Base-by-base conservation (phyloP, 2,329 filamentous ascomycete genomes). In the Pseudogymnoascus sp. region DNA sequence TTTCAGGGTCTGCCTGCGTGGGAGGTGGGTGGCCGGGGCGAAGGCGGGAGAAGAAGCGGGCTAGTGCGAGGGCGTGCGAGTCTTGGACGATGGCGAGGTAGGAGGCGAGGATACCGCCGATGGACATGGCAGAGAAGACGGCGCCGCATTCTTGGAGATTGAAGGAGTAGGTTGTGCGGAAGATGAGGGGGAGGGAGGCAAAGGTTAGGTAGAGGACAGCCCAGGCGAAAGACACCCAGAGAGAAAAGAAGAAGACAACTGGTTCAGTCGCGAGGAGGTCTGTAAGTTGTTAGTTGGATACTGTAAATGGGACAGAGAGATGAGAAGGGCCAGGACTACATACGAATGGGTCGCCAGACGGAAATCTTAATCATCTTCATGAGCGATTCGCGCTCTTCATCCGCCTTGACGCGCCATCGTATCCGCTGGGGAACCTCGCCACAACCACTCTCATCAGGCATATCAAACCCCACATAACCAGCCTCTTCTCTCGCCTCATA, bases 161-260 rank as follows among this genome's bases (percentile, higher is more conserved):
- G 77, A 96, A 93, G 67, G 78, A 76, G 72, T 93, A 86, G 50
- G 84, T 86, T 4, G 78, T 81, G 21, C 78, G 71, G 75, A 95
- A 96, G 23, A 96, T 86, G 3, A 95, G 81, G 0, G 92, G 90
- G 4, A 96, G 84, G 1, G 90, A 89, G 12, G 85, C 85, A 69
- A 96, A 93, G 11, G 89, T 91, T 16, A 96, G 79, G 74, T 96
- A 97, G 0, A 97, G 82, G 0, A 96, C 84, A 0, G 89, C 91
- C 93, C 93, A 97, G 18, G 88, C 88, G 74, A 97, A 97, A 0
- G 90, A 83, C 0, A 92, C 88, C 93, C 93, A 97, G 0, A 96
- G 79, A 0, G 89, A 91, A 78, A 97, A 97, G 78, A 85, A 91
- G 75, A 92, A 91, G 12, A 93, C 89, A 8, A 91, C 87, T 0